Conservation (phyloP, 2,329 filamentous ascomycete genomes). For the Stachybotrys echinatus region DNA sequence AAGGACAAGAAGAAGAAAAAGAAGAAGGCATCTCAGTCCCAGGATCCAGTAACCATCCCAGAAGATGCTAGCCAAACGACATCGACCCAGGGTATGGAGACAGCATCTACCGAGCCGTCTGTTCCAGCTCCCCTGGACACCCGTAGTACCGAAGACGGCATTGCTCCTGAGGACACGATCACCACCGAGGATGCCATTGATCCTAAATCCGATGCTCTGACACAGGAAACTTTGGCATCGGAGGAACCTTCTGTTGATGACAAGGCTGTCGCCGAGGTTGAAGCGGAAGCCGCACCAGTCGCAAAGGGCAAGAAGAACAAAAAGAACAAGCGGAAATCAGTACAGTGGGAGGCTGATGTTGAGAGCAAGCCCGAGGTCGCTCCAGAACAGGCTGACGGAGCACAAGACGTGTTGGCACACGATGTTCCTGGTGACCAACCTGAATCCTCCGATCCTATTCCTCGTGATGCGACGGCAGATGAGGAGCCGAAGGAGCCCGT, state of each 20-base stretch:
- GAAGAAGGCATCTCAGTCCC: conserved; percentile 14
- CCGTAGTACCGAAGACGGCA: no score
- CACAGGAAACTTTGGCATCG: background rate
- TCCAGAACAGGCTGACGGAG: background rate
- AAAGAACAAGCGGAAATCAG: conserved; percentile 7
- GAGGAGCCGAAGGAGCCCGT: background rate
- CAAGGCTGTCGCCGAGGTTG: background rate
- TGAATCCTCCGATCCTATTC: background rate
- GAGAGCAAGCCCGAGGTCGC: background rate
- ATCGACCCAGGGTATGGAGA: background rate
- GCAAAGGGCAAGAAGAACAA: conserved; percentile 6
- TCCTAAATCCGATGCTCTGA: background rate
- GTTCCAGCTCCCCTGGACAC: no score
- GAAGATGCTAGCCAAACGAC: background rate
- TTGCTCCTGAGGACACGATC: no score
- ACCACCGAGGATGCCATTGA: background rate
- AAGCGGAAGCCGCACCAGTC: background rate
- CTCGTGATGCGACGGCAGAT: background rate
- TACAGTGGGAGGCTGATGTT: background rate
- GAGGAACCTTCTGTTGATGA: background rate
- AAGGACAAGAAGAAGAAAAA: conserved; percentile 24
- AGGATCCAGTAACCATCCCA: background rate
- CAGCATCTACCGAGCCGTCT: background rate
- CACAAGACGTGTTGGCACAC: background rate
- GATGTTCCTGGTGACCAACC: background rate